These are phyloP conservation scores for Aquanectria penicillioides DNA, from an alignment of 2,329 filamentous ascomycete species.

Conservation along the genomic window DNA sequence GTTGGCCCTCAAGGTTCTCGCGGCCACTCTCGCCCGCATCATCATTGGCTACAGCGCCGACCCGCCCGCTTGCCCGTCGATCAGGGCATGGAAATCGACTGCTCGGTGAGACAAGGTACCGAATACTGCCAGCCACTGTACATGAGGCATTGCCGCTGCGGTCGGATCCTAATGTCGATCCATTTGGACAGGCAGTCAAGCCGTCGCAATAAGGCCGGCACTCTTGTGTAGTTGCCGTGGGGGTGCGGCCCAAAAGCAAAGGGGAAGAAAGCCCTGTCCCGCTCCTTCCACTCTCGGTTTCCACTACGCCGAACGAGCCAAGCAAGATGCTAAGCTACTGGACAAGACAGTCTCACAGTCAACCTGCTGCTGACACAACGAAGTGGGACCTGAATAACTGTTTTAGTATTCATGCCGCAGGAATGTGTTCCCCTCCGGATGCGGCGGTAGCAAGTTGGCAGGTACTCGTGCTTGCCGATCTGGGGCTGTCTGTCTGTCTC, in stretches of 20 bases:
- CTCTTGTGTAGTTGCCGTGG: no score
- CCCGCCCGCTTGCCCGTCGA: constrained; percentile 24
- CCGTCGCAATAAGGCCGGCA: no score
- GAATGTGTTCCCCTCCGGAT: constrained; percentile 9
- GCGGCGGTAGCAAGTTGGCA: not conserved
- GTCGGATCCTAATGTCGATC: not conserved
- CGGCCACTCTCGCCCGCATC: constrained; percentile 21
- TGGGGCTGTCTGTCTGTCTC: no score
- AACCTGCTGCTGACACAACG: no score
- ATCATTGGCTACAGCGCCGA: constrained; percentile 32
- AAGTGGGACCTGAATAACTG: no score
- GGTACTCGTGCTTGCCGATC: no score
- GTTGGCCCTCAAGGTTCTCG: constrained; percentile 44
- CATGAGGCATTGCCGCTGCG: not conserved
- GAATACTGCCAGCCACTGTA: not conserved
- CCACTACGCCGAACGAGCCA: not conserved
- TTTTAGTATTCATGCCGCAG: no score
- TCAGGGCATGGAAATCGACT: constrained; percentile 1
- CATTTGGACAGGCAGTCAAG: not conserved
- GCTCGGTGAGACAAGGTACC: constrained; percentile 11
- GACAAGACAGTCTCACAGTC: no score
- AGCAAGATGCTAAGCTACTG: no score
- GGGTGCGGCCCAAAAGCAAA: no score
- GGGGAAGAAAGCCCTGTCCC: no score
- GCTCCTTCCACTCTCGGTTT: no score